Conservation (phyloP, 1,284 basidiomycete genomes). For the Leccinum fuscescens region DNA sequence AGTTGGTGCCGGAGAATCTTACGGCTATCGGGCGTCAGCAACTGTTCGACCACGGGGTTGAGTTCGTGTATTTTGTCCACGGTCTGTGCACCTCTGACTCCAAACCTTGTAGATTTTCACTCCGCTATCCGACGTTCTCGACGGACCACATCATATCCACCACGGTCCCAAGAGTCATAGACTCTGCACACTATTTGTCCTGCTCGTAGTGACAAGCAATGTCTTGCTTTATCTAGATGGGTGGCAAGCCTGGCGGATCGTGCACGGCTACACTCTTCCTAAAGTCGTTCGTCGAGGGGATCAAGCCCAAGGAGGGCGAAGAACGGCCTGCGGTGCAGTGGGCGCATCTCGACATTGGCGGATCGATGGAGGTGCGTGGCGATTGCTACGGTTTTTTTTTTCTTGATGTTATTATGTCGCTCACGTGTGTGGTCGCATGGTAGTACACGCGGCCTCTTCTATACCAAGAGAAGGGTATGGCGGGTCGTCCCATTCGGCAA, state of each 20-base stretch:
- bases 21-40: conserved; percentile 12
- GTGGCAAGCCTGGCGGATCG: conserved; percentile 72
- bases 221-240: conserved; percentile 35
- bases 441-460: conserved; percentile 53
- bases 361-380: conserved; percentile 64
- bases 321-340: conserved; percentile 57
- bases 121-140: conserved; percentile 19
- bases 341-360: conserved; percentile 87
- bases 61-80: conserved; percentile 10
- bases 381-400: neutral
- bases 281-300: conserved; percentile 76
- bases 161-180: conserved; percentile 32
- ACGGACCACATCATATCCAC: conserved; percentile 40
- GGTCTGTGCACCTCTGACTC: neutral
- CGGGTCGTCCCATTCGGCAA: conserved; percentile 68
- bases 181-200: conserved; percentile 15
- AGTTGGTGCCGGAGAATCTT: conserved; percentile 25
- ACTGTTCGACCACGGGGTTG: conserved; percentile 20
- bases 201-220: neutral
- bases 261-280: conserved; percentile 89
- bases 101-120: conserved; percentile 16
- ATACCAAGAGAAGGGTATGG: conserved; percentile 78
- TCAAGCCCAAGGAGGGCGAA: conserved; percentile 51
- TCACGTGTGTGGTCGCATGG: conserved; percentile 2
- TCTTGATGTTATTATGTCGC: neutral